Evolutionary conservation across 805 yeast genomes (phyloP), one percentile per base, ranked within the genome.

Genomic region (Barnettozyma wickerhamii): DNA sequence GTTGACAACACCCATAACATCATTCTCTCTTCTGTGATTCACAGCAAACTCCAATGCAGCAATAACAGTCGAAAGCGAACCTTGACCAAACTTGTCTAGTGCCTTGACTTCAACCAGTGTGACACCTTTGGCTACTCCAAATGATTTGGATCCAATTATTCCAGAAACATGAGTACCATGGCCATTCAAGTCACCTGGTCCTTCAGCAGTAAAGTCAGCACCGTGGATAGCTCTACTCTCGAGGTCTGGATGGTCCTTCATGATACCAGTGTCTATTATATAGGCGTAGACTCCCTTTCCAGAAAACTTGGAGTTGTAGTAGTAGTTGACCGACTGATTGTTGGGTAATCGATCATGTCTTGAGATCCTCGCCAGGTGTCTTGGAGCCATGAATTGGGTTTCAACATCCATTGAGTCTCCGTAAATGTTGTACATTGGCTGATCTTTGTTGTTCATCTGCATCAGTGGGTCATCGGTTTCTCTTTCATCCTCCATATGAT

Each of bases 81-180:
- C 96, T 21, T 77, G 75, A 0, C 97, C 97, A 30, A 59, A 58
- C 6, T 59, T 61, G 47, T 81, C 80, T 38, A 88, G 66, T 0
- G 87, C 89, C 55, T 89, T 90, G 10, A 91, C 78, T 19, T 84
- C 93, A 10, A 85, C 67, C 6, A 89, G 56, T 10, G 70, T 68
- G 12, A 75, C 77, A 32, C 74, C 64, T 58, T 90, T 89, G 13
- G 96, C 88, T 4, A 87, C 93, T 9, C 97, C 97, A 63, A 69
- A 89, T 3, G 81, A 76, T 41, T 65, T 71, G 3, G 96, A 85
- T 0, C 91, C 96, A 40, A 87, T 75, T 10, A 87, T 66, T 3
- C 96, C 96, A 0, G 96, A 95, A 34, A 90, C 95, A 61, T 89
- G 96, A 1, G 96, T 88, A 0, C 96, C 97, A 59, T 89, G 97